phyloP scores from a whole-genome alignment of 495 filamentous ascomycete species.

The Rusavskia elegans region DNA sequence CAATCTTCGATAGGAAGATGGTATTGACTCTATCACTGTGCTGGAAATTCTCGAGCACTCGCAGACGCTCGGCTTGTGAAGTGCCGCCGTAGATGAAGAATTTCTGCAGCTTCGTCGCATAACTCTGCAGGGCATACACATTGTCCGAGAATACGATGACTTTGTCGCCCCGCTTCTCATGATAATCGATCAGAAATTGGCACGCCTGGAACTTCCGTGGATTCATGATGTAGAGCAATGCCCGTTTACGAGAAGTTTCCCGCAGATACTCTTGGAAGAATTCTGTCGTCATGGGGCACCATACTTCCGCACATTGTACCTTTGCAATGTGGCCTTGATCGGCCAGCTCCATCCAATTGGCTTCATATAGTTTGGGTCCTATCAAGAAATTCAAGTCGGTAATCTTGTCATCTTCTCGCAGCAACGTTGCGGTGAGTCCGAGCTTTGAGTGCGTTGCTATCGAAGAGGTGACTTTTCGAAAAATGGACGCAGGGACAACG shows the following conservation, averaged over 20 bases:
- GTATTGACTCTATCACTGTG: conserved; percentile 88
- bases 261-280: conserved; percentile 91
- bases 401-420: conserved; percentile 97
- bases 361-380: conserved; percentile 93
- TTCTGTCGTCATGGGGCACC: conserved; percentile 98
- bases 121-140: conserved; percentile 78
- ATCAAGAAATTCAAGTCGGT: conserved; percentile 95
- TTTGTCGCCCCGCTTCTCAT: conserved; percentile 92
- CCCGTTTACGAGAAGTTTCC: conserved; percentile 49
- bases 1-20: conserved; percentile 94
- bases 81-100: conserved; percentile 92
- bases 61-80: conserved; percentile 67
- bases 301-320: conserved; percentile 96
- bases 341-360: conserved; percentile 98
- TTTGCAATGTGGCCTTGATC: conserved; percentile 95
- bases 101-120: conserved; percentile 72
- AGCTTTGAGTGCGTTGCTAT: conserved; percentile 93
- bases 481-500: conserved; percentile 92
- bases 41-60: conserved; percentile 92
- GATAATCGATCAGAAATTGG: conserved; percentile 93
- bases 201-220: conserved; percentile 93
- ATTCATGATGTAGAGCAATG: conserved; percentile 91
- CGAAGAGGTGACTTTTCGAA: conserved; percentile 76
- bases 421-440: conserved; percentile 85
- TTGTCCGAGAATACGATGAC: conserved; percentile 99